Evolutionary conservation across 1,284 basidiomycete species (phyloP), one percentile per base, ranked within the genome.

Genomic region (Leccinum pachyderme): DNA sequence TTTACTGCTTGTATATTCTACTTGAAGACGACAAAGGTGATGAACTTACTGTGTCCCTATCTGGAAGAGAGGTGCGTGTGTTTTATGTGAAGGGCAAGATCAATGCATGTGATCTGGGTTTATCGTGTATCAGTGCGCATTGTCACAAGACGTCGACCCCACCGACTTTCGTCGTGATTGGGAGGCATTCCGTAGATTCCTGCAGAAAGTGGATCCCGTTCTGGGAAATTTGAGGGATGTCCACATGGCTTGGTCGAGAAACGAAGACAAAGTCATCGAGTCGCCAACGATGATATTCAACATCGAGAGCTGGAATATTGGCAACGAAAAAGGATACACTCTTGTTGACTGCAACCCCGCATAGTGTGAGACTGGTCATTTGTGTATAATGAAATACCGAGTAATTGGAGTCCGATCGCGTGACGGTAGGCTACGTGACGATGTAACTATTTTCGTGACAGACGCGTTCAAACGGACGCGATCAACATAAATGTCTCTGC

Each of bases 11-110:
- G 49, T 79, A 74, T 54, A 59, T 87, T 46, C 65, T 71, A 24
- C 63, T 87, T 8, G 71, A 80, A 62, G 84, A 87, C 57, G 75
- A 76, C 39, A 64, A 71, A 11, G 77, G 74, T 7, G 59, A 65
- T 3, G 66, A 70, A 27, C 60, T 86, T 11, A 63, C 71, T 7
- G 70, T 84, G 4, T 76, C 78, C 3, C 68, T 81, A 11, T 76
- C 69, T 4, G 72, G 77, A 46, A 72, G 77, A 53, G 73, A 77
- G 61, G 80, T 78, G 52, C 27, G 69, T 66, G 11, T 29, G 44
- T 22, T 50, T 49, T 24, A 12, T 41, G 4, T 44, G 24, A 18
- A 44, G 24, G 37, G 8, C 15, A 2, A 18, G 32, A 24, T 9
- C 6, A 9, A 39, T 39, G 6, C 22, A 33, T 35, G n/a, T 31